phyloP scores from a whole-genome alignment of 106 monocot species.

The Platanthera zijinensis region DNA sequence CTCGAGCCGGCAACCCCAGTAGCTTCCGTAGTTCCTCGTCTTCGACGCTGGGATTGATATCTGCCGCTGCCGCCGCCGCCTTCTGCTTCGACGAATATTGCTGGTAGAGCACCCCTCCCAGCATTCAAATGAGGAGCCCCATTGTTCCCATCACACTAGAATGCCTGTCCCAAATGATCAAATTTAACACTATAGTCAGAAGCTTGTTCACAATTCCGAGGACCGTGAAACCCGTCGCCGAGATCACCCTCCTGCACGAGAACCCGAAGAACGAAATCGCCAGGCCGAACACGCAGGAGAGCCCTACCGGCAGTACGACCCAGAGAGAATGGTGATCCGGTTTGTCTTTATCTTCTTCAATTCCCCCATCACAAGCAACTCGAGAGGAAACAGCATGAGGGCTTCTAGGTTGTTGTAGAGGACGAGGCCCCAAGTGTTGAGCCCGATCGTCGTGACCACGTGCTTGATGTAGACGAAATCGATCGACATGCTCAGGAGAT shows the following conservation, averaged over 20 bases:
- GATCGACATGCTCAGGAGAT: constrained; percentile 59
- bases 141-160: constrained; percentile 13
- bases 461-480: constrained; percentile 76
- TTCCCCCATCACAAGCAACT: constrained; percentile 55
- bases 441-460: constrained; percentile 59
- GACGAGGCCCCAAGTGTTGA: constrained; percentile 62
- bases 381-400: constrained; percentile 45
- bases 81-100: constrained; percentile 11
- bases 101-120: constrained; percentile 21
- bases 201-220: constrained; percentile 36
- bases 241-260: constrained; percentile 47
- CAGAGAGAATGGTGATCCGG: constrained; percentile 29
- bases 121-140: constrained; percentile 20
- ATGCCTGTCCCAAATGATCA: constrained; percentile 26
- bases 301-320: constrained; percentile 43
- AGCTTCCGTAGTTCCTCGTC: constrained; percentile 19
- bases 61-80: background rate
- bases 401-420: constrained; percentile 67
- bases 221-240: constrained; percentile 58
- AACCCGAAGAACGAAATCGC: constrained; percentile 66
- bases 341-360: constrained; percentile 46
- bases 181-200: constrained; percentile 18
- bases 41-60: background rate
- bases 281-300: constrained; percentile 53
- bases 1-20: constrained; percentile 10